These are phyloP conservation scores for Phyllosticta citrichinensis DNA, from an alignment of 2,329 filamentous ascomycete genomes.

Conservation along the genomic window DNA sequence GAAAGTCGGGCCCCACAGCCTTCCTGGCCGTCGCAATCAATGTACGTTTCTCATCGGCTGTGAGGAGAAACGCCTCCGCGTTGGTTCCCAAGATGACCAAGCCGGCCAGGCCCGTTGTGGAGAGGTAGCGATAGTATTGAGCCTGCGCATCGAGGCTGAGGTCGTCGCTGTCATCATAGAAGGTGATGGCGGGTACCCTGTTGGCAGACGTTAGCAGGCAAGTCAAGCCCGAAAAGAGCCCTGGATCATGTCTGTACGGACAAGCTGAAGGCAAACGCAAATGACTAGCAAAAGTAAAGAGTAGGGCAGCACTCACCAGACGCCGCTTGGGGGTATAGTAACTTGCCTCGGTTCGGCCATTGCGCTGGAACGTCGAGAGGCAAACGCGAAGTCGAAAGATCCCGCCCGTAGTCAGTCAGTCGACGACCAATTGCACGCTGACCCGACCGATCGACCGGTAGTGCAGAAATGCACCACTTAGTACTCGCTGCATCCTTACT, in stretches of 20 bases:
- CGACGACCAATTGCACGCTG: not conserved
- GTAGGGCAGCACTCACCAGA: slow-evolving; percentile 6
- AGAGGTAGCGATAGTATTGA: slow-evolving; percentile 36
- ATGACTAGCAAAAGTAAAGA: not conserved
- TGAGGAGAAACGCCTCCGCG: slow-evolving; percentile 38
- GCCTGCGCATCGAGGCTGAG: slow-evolving; percentile 33
- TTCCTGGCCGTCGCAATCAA: slow-evolving; percentile 32
- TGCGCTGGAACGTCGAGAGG: not conserved
- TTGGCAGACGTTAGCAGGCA: not conserved
- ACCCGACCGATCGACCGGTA: not conserved
- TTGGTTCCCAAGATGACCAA: slow-evolving; percentile 39
- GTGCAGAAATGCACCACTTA: not conserved
- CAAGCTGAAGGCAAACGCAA: not conserved
- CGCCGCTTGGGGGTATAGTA: slow-evolving; percentile 7
- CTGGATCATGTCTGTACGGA: not conserved
- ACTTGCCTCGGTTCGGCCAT: slow-evolving; percentile 2
- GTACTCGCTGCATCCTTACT: not conserved
- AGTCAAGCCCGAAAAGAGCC: not conserved
- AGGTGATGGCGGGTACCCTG: slow-evolving; percentile 32
- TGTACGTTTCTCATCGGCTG: slow-evolving; percentile 31
- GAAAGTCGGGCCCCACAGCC: slow-evolving; percentile 32
- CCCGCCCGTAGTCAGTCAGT: not conserved
- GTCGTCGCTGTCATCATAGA: slow-evolving; percentile 32
- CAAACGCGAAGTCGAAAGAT: not conserved
- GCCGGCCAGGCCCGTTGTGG: slow-evolving; percentile 32